A percentile compares a stretch with the other conserved stretches of the same genome.
Evolutionary conservation across 371 early-diverging fungal species (phyloP).

Genomic region (Mortierella sp.): DNA sequence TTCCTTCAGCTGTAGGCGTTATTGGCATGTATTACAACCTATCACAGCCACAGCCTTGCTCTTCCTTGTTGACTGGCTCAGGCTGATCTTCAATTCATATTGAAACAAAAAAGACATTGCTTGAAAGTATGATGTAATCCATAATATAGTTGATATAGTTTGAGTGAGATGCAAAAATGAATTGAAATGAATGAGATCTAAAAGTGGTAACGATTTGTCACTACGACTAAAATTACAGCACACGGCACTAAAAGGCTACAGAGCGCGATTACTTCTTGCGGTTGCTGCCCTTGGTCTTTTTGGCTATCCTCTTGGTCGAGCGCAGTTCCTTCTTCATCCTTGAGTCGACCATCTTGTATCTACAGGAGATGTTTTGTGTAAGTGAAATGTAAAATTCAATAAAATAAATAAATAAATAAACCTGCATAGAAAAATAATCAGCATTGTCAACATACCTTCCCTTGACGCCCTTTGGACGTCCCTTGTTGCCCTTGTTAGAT

Average conservation of each 20-base stretch:
- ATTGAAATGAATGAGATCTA: slow-evolving; percentile 6
- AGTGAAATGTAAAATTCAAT: neutral
- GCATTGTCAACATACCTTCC: slow-evolving; percentile 71
- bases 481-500: slow-evolving; percentile 85
- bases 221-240: slow-evolving; percentile 5
- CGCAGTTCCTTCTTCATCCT: slow-evolving; percentile 95
- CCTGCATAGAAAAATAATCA: neutral
- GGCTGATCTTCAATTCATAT: too few species aligned
- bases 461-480: slow-evolving; percentile 98
- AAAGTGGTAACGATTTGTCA: neutral
- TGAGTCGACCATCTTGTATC: slow-evolving; percentile 90
- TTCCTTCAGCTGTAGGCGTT: too few species aligned
- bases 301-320: slow-evolving; percentile 81
- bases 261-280: slow-evolving; percentile 37
- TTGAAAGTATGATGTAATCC: neutral
- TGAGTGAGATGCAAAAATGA: slow-evolving; percentile 6
- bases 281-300: slow-evolving; percentile 67
- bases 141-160: neutral
- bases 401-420: slow-evolving; percentile 8
- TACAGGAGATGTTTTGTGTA: neutral
- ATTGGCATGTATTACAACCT: too few species aligned
- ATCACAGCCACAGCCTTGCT: too few species aligned
- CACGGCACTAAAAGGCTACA: neutral
- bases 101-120: neutral
- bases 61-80: too few species aligned